Percentiles rank a stretch among this genome's conserved stretches.
Evolutionary conservation across 192 early-diverging fungal genomes (phyloP).

Genomic region (Coemansia sp.): DNA sequence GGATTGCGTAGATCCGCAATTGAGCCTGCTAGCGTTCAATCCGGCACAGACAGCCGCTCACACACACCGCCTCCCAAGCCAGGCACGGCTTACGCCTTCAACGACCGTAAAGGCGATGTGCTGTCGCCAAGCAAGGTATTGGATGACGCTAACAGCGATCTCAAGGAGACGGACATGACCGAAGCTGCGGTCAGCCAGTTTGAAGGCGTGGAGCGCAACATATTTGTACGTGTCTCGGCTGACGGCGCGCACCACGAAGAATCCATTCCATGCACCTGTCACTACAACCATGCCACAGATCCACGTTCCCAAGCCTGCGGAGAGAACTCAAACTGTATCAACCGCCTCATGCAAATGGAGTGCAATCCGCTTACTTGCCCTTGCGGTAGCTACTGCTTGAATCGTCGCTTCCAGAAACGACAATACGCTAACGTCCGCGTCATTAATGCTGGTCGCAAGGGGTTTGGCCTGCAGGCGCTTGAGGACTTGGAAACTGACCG

Average conservation of each 20-base stretch:
- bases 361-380: conserved; percentile 89
- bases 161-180: conserved; percentile 35
- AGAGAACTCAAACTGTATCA: conserved; percentile 85
- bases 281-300: conserved; percentile 56
- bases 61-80: not conserved
- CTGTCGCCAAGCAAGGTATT: not conserved
- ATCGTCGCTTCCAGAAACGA: conserved; percentile 83
- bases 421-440: conserved; percentile 86
- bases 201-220: conserved; percentile 39
- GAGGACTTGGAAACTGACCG: conserved; percentile 66
- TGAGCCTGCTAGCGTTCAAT: conserved; percentile 3
- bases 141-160: conserved; percentile 15
- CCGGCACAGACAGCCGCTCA: conserved; percentile 3
- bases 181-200: conserved; percentile 25
- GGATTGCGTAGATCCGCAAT: conserved; percentile 3
- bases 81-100: not conserved
- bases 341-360: conserved; percentile 87
- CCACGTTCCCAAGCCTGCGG: conserved; percentile 80
- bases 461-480: conserved; percentile 84
- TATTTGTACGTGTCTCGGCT: conserved; percentile 39
- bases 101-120: not conserved
- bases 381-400: conserved; percentile 82
- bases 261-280: conserved; percentile 48
- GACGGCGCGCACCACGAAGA: conserved; percentile 46
- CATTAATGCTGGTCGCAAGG: conserved; percentile 88